Base-by-base conservation (phyloP, 225 moss, liverwort and hornwort genomes). In the Antitrichia curtipendula region DNA sequence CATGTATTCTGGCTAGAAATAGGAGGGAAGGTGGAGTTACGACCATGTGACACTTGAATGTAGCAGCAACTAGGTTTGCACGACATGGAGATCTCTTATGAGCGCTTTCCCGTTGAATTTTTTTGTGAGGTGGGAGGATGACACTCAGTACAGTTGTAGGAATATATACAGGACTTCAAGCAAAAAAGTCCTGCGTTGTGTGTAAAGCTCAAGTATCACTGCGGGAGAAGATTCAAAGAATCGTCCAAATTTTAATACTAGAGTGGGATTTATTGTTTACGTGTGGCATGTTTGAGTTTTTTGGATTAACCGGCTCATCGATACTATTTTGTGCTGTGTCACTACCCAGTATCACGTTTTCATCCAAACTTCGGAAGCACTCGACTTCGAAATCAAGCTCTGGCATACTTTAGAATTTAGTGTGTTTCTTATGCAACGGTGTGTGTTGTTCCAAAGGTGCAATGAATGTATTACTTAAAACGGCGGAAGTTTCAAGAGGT, bases 1-100 rank as follows among this genome's bases (percentile, higher is more conserved):
- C 65, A 54, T 82, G 82, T 84, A 84, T 63, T 88, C 84, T 92
- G 86, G 88, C 70, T 88, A 90, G 86, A 57, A 90, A 58, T 49
- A 90, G 87, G 70, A 87, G 59, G 78, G 81, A 87, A 84, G 82
- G 75, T 86, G 86, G 63, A 88, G 71, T 60, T 65, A 52, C 84
- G 64, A 78, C 41, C 58, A 57, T 88, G 82, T 87, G 81, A 81
- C 78, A 81, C 85, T 52, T 52, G 43, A 86, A 45, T 78, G 32
- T 73, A 54, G 88, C 70, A 66, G 86, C 81, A 38, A 75, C 72
- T 81, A 87, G 80, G 78, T 87, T 81, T 82, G 73, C 78, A 52
- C 69, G 78, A 77, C 50, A 58, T 57, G 64, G 54, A 80, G 72
- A 78, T 62, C 34, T 89, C 71, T 75, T 78, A 43, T 79, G 66